Conservation (phyloP, 2,329 filamentous ascomycete genomes). For the Trichoderma simmonsii region DNA sequence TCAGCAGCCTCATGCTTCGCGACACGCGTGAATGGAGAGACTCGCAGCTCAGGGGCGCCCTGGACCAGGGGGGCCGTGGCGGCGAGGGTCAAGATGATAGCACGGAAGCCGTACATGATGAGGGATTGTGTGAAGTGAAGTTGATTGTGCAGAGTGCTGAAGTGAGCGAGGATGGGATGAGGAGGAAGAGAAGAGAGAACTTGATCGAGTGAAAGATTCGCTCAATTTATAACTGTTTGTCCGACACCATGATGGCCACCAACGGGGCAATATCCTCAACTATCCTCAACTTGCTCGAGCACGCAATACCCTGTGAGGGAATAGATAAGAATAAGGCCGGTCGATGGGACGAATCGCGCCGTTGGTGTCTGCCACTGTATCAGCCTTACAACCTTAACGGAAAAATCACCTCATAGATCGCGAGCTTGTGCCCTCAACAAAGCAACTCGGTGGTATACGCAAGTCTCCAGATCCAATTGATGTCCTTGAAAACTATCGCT, state of each 20-base stretch:
- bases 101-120: background rate
- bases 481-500: constrained; percentile 29
- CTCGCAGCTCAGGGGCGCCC: background rate
- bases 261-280: background rate
- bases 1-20: background rate
- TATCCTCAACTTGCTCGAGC: background rate
- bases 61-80: background rate
- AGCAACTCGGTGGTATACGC: background rate
- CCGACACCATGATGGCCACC: background rate
- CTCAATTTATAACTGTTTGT: background rate
- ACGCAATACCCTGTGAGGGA: background rate
- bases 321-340: background rate
- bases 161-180: background rate
- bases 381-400: background rate
- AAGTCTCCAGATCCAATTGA: constrained; percentile 20
- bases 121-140: background rate
- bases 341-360: background rate
- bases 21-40: background rate
- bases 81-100: background rate
- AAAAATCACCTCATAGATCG: background rate
- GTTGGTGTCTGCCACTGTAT: background rate
- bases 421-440: background rate
- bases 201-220: background rate
- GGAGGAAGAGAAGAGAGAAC: background rate
- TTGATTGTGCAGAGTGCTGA: background rate